Evolutionary conservation across 1,284 basidiomycete species (phyloP), one percentile per base, ranked within the genome.

Genomic region (Lentinus polychrous): DNA sequence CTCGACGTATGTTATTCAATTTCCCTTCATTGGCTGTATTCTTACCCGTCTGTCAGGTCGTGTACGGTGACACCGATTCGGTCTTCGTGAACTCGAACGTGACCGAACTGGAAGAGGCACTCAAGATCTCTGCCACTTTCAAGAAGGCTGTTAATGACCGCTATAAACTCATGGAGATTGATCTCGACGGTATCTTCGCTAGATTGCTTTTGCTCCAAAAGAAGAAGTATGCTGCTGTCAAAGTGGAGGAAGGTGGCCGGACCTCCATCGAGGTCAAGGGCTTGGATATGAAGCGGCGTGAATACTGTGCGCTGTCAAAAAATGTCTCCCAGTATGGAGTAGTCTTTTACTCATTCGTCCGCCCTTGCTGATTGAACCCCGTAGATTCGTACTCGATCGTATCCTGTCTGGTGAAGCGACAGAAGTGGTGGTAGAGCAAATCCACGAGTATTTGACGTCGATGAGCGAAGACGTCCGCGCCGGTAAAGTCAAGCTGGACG

Each of bases 181-280:
- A 99, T 63, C 78, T 97, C 27, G 96, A 99, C 59, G 86, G 89
- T 6, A 82, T 97, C 22, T 99, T 99, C 70, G 83, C 95, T 62
- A 83, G 96, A 2, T 78, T 99, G 54, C 70, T 99, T 1, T 76
- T 99, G 15, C 70, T 99, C 45, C 95, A 99, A 63, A 99, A 99
- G 81, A 99, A 99, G 74, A 99, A 99, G 69, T 99, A 99, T 59
- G 96, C 96, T 0, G 96, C 96, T 0, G 76, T 97, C 63, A 96
- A 97, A 68, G 83, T 95, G 35, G 91, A 91, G 58, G 88, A 92
- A 55, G 80, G 78, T 12, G 77, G 77, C 1, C 75, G 80, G 49
- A 88, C 86, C 7, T 81, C 79, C 6, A 88, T 81, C 1, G 96
- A 99, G 64, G 76, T 99, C 66, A 99, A 99, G 65, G 96, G 96